Base-by-base conservation (phyloP, 345 rosid species). In the Boechera retrofracta region DNA sequence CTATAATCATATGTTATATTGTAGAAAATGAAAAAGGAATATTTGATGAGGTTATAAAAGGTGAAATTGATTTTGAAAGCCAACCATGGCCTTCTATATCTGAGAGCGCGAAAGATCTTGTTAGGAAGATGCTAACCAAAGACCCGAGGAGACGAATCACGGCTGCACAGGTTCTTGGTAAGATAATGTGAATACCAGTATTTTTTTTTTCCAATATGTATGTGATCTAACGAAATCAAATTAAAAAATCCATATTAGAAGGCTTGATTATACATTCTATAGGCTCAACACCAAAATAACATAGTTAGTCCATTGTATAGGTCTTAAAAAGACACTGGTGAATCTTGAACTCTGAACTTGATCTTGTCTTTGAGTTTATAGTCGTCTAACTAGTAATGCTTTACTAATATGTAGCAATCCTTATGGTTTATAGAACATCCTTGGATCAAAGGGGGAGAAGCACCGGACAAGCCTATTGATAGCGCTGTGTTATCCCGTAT, bases 41-140 rank as follows among this genome's bases (percentile, higher is more conserved):
- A 77, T 94, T 94, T 66, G 85, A 89, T 82, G 89, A 86, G 65
- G 85, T 94, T 80, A 78, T 87, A 56, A 58, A 89, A 81, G 98
- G 97, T 39, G 82, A 84, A 13, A 82, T 94, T 57, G 97, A 94
- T 74, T 94, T 94, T 69, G 74, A 68, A 58, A 89, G 85, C 83
- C 56, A 84, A 5, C 97, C 98, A 42, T 91, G 98, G 98, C 98
- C 96, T 33, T 80, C 80, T n/a, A 89, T 94, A 75, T 89, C 98
- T 36, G 77, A 87, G 18, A 85, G 91, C 77, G 97, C 98, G n/a
- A 90, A 91, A 77, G 98, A 94, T 80, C 86, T 94, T 67, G 84
- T 91, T 72, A 85, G 86, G 82, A 91, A 81, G 80, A 94, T 94
- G 98, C 83, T 91, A 56, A 85, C 86, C 7, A 91, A 78, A 81